These are phyloP conservation scores for Ascochyta lentis DNA, from an alignment of 2,329 filamentous ascomycete species.

Conservation along the genomic window DNA sequence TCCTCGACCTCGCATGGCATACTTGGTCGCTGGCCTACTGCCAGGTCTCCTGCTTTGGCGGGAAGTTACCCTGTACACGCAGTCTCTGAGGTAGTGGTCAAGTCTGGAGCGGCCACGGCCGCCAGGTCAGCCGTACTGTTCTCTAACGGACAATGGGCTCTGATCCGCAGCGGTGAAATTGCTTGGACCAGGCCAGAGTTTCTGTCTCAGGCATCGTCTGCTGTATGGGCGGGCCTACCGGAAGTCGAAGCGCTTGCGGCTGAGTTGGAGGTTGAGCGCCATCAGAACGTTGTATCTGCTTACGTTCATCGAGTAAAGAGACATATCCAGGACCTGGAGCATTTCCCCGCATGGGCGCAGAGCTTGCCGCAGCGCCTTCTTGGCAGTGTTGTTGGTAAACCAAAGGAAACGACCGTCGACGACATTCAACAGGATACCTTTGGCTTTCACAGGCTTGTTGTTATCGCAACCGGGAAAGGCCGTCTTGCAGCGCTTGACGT, in stretches of 20 bases:
- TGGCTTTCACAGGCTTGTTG: conserved; percentile 84
- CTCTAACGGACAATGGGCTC: conserved; percentile 75
- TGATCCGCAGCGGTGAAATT: conserved; percentile 81
- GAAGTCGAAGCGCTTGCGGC: conserved; percentile 76
- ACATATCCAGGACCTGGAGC: conserved; percentile 77
- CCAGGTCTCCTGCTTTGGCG: conserved; percentile 45
- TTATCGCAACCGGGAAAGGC: conserved; percentile 80
- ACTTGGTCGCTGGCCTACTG: conserved; percentile 74
- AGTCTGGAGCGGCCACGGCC: conserved; percentile 71
- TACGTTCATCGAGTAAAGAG: conserved; percentile 87
- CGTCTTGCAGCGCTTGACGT: conserved; percentile 81
- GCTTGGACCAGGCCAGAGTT: conserved; percentile 85
- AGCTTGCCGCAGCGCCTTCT: conserved; percentile 73
- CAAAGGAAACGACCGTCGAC: conserved; percentile 62
- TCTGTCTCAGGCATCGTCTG: conserved; percentile 78
- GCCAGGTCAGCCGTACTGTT: conserved; percentile 76
- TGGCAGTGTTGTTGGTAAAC: conserved; percentile 59
- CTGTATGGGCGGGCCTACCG: conserved; percentile 79
- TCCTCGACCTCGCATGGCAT: conserved; percentile 80
- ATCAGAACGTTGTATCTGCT: conserved; percentile 79
- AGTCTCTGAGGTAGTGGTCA: conserved; percentile 82
- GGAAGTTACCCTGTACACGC: conserved; percentile 64
- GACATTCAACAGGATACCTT: conserved; percentile 74
- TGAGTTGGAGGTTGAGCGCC: conserved; percentile 83
- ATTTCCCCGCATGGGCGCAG: conserved; percentile 76